Evolutionary conservation across 192 early-diverging fungal genomes (phyloP), one percentile per base, ranked within the genome.

Genomic region (Entomortierella parvispora): DNA sequence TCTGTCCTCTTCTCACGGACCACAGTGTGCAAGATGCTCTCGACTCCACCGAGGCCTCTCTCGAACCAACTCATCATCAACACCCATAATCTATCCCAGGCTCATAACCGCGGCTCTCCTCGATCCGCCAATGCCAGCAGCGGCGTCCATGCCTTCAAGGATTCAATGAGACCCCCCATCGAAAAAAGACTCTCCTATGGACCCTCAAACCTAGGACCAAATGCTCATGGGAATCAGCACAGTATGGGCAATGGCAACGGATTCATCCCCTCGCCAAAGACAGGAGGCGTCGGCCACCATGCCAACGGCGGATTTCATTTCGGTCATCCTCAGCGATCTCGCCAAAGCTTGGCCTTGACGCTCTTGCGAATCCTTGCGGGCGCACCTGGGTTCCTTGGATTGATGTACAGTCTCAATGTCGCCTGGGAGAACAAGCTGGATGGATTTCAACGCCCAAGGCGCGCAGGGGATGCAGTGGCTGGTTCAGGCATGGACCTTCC

Each of bases 71-170:
- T 76, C 26, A 64, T 76, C 51, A 76, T 76, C 50, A 76, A 68
- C 66, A 77, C 74, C 54, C 74, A 77, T 28, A 77, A 77, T 29
- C 66, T 77, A 37, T 77, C 74, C 17, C 74, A 77, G 60, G 74
- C 74, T 3, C 74, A 77, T 32, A 77, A 77, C 43, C 60, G 74
- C 42, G 74, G 74, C 5, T 77, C 74, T 14, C 74, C 74, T 20
- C 46, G 74, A 57, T 68, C 65, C 12, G 74, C 74, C 48, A 63
- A 33, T 49, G 61, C 65, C 51, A 62, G 22, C 45, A 28, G 45
- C 20, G 55, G 59, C 31, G 11, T 58, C 60, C 18, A n/a, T n/a
- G n/a, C 60, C 20, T 50, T 77, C 40, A 77, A 77, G 49, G 74
- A 77, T 18, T 15, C 60, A 15, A 53, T 52, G 43, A 44, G 56